Conservation (phyloP, 139 green algal species). For the Haematococcus sp. region DNA sequence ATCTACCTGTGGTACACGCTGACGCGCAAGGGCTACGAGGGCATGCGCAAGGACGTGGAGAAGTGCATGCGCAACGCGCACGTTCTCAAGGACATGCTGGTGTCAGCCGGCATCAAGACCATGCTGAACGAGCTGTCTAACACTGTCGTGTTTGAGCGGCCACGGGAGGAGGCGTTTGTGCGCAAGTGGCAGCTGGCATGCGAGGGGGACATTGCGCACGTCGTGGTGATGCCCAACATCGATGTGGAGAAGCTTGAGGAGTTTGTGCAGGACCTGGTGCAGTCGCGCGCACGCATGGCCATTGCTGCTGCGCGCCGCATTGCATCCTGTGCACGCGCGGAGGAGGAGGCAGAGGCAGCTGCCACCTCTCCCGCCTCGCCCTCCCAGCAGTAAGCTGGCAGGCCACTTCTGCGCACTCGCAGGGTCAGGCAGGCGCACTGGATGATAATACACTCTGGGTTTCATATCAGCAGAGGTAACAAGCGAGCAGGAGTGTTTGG, state of each 20-base stretch:
- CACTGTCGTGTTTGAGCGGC: conserved; percentile 94
- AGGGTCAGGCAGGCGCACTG: too few species aligned
- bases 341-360: conserved; percentile 22
- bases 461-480: too few species aligned
- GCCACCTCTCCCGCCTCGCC: neutral
- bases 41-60: conserved; percentile 87
- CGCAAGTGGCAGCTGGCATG: conserved; percentile 96
- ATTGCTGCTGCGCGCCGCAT: conserved; percentile 44
- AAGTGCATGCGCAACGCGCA: conserved; percentile 90
- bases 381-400: too few species aligned
- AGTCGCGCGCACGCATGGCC: conserved; percentile 41
- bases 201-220: conserved; percentile 92
- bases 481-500: too few species aligned
- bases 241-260: conserved; percentile 84
- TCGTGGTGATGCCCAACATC: conserved; percentile 98
- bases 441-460: too few species aligned
- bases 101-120: conserved; percentile 65
- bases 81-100: conserved; percentile 78
- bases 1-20: conserved; percentile 98
- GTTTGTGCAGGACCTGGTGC: conserved; percentile 78
- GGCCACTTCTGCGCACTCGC: too few species aligned
- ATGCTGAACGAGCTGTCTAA: conserved; percentile 94
- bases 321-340: conserved; percentile 28
- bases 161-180: conserved; percentile 80
- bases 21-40: conserved; percentile 85